Evolutionary conservation across 495 filamentous ascomycete species (phyloP).

Genomic region (Penicillium cosmopolitanum): DNA sequence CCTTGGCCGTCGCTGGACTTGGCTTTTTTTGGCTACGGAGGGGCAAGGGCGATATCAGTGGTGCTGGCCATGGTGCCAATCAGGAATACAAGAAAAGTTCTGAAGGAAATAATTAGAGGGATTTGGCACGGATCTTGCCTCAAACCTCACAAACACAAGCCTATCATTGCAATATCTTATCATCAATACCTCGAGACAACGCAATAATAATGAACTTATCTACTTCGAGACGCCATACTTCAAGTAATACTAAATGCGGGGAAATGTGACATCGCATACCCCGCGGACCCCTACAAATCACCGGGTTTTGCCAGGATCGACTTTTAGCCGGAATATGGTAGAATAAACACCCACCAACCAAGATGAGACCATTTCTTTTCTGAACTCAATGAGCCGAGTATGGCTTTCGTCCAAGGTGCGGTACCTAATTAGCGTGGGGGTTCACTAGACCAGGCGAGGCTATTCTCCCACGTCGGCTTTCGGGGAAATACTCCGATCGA

Average conservation of each 20-base stretch:
- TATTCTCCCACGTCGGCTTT: neutral
- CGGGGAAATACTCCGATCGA: neutral
- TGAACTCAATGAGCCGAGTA: neutral
- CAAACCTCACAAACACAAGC: too few species aligned
- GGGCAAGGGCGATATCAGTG: too few species aligned
- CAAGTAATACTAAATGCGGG: neutral
- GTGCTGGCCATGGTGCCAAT: too few species aligned
- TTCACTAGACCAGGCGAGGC: neutral
- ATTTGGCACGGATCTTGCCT: too few species aligned
- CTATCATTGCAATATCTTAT: too few species aligned
- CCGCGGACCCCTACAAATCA: neutral
- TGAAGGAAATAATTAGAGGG: too few species aligned
- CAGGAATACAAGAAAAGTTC: too few species aligned
- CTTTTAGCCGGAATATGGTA: slow-evolving; percentile 5
- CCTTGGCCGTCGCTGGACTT: too few species aligned
- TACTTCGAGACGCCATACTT: too few species aligned
- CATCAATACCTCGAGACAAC: too few species aligned
- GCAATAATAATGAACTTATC: too few species aligned
- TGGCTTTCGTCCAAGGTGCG: neutral
- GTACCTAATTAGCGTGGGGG: neutral
- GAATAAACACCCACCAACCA: slow-evolving; percentile 3
- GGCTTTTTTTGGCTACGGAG: too few species aligned
- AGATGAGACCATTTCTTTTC: neutral
- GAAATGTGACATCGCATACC: neutral
- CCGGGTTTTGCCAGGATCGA: neutral